phyloP scores from a whole-genome alignment of 768 basidiomycete genomes.

The Agaricus bisporus region DNA sequence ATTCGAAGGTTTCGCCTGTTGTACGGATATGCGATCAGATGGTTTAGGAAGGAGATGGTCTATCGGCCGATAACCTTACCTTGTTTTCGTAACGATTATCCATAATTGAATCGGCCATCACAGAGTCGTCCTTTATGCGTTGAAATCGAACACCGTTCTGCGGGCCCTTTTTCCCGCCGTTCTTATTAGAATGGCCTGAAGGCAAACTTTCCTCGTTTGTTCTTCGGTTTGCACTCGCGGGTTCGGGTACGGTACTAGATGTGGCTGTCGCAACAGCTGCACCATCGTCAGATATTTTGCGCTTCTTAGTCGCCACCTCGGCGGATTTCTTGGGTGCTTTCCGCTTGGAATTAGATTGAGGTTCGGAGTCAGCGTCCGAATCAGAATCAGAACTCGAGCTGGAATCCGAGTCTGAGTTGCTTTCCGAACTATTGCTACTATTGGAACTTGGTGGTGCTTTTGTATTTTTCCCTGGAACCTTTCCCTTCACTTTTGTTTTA shows the following conservation, averaged over 20 bases:
- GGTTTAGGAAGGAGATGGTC: conserved; percentile 5
- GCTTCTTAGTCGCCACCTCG: conserved; percentile 46
- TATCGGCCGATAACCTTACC: conserved; percentile 34
- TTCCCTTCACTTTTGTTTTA: conserved; percentile 8
- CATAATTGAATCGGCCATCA: conserved; percentile 30
- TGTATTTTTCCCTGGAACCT: conserved; percentile 10
- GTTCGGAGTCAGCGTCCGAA: conserved; percentile 16
- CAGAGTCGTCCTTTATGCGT: conserved; percentile 63
- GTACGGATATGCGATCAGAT: not conserved
- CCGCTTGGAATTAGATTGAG: not conserved
- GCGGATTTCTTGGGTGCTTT: not conserved
- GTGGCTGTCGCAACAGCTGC: conserved; percentile 42
- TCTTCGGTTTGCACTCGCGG: conserved; percentile 8
- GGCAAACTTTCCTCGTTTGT: conserved; percentile 10
- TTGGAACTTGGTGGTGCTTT: conserved; percentile 4
- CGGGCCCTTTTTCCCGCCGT: conserved; percentile 27
- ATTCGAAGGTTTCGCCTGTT: conserved; percentile 53
- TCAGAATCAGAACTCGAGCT: conserved; percentile 20
- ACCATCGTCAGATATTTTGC: conserved; percentile 46
- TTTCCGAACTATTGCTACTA: conserved; percentile 11
- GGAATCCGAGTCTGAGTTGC: conserved; percentile 14
- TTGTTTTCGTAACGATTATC: conserved; percentile 81
- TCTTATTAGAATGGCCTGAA: not conserved
- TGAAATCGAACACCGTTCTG: conserved; percentile 68
- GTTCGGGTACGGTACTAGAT: conserved; percentile 16